phyloP scores from a whole-genome alignment of 139 green algal genomes.

The Chara braunii region DNA sequence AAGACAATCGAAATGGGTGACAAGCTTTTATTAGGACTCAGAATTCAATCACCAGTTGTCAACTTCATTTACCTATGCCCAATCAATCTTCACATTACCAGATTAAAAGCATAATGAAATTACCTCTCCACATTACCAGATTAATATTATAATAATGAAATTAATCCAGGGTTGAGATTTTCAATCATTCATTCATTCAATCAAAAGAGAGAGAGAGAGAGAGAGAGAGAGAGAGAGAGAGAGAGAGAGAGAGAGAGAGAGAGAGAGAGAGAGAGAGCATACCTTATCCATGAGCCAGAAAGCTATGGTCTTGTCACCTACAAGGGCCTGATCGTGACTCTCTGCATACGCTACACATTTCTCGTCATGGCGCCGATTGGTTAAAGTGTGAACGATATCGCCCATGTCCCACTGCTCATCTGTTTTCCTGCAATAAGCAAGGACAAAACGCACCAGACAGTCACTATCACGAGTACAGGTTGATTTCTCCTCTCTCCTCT shows the following conservation, averaged over 20 bases:
- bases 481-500: neutral
- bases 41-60: no score
- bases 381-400: slow-evolving; percentile 86
- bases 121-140: neutral
- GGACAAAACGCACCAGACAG: slow-evolving; percentile 3
- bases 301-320: slow-evolving; percentile 96
- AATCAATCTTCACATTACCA: neutral
- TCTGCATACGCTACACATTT: slow-evolving; percentile 89
- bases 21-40: no score
- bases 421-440: slow-evolving; percentile 27
- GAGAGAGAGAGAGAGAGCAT: neutral
- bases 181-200: no score
- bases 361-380: slow-evolving; percentile 86
- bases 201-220: no score
- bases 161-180: neutral
- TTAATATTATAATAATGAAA: neutral
- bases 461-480: neutral
- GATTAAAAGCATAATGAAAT: neutral
- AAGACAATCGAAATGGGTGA: no score
- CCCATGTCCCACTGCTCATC: slow-evolving; percentile 90
- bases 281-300: slow-evolving; percentile 98
- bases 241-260: no score
- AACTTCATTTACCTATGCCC: no score
- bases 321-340: slow-evolving; percentile 87
- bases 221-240: no score